Conservation (phyloP, 441 rosid species). For the Erodium trifolium region DNA sequence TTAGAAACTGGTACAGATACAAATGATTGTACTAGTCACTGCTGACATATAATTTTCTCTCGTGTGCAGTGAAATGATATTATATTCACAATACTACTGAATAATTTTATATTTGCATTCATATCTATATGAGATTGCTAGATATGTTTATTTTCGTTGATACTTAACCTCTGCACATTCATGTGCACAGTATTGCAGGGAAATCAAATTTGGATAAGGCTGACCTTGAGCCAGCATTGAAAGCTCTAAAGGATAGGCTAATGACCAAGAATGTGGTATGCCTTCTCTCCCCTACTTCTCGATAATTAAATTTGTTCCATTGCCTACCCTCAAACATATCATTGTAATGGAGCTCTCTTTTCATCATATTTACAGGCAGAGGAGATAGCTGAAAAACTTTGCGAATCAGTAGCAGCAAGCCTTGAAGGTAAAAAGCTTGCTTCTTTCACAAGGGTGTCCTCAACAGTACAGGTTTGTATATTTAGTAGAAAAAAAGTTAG, state of each 20-base stretch:
- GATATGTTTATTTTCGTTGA: neutral
- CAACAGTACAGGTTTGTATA: constrained; percentile 76
- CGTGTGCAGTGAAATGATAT: too few species aligned
- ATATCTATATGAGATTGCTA: neutral
- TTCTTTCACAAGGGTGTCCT: constrained; percentile 91
- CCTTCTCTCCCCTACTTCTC: constrained; percentile 6
- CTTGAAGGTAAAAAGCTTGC: constrained; percentile 94
- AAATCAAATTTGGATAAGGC: constrained; percentile 86
- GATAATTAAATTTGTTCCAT: too few species aligned
- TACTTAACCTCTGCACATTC: constrained; percentile 11
- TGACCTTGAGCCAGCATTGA: constrained; percentile 87
- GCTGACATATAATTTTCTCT: too few species aligned
- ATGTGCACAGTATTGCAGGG: constrained; percentile 74
- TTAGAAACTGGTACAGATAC: neutral
- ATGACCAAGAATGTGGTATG: constrained; percentile 99
- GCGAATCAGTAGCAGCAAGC: constrained; percentile 91
- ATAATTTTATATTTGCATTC: too few species aligned
- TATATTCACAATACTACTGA: too few species aligned
- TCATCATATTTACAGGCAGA: constrained; percentile 55
- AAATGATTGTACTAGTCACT: too few species aligned
- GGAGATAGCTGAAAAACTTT: constrained; percentile 95
- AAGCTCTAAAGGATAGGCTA: constrained; percentile 89
- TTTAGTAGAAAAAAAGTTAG: neutral
- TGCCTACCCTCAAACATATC: constrained; percentile 1
- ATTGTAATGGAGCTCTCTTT: constrained; percentile 10